Conservation (phyloP, 768 basidiomycete species). For the Boletus rubropictus region DNA sequence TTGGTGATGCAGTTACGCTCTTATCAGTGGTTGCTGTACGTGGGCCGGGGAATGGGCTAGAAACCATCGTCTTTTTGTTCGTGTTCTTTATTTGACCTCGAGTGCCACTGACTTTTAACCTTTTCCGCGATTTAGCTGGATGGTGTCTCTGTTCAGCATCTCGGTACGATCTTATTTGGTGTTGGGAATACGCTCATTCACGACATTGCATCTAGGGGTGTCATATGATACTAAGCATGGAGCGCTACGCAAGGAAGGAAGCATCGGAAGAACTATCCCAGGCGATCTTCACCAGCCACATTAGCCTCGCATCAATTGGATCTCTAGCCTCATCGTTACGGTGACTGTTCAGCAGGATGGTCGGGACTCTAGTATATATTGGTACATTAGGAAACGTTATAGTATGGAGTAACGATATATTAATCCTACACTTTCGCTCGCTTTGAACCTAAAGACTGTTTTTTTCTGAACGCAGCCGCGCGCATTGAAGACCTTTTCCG, state of each 20-base stretch:
- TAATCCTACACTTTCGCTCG: background rate
- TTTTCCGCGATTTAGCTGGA: conserved; percentile 9
- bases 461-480: background rate
- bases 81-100: background rate
- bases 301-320: background rate
- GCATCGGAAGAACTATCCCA: background rate
- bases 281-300: conserved; percentile 9
- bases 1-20: background rate
- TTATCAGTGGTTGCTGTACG: background rate
- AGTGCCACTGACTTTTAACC: background rate
- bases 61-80: conserved; percentile 2
- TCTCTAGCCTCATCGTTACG: background rate
- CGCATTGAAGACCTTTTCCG: background rate
- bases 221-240: conserved; percentile 18
- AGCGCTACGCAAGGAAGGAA: conserved; percentile 10
- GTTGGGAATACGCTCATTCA: background rate
- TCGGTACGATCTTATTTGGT: conserved; percentile 3
- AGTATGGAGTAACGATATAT: background rate
- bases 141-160: conserved; percentile 4
- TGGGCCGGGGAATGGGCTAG: background rate
- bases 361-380: background rate
- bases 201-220: conserved; percentile 16
- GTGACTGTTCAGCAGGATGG: background rate
- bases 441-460: background rate
- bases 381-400: background rate